Base-by-base conservation (phyloP, 805 yeast species). In the Yarrowia divulgata region DNA sequence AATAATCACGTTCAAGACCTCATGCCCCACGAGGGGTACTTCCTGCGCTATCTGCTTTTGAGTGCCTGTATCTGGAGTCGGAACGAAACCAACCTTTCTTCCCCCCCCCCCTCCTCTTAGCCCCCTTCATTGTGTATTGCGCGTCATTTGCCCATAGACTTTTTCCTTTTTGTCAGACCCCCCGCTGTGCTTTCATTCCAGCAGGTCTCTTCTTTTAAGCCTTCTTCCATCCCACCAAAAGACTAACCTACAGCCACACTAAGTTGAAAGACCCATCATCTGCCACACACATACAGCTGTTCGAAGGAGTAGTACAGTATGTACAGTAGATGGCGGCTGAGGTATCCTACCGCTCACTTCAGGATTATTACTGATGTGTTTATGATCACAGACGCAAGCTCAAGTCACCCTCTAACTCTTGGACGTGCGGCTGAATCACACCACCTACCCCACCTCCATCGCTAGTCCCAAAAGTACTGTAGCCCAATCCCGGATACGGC, bases 171-270 rank as follows among this genome's bases (percentile, higher is more conserved):
- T 9, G 19, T 14, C 14, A 34, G 29, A 23, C 29, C 29, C 29
- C 29, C 52, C 52, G 39, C 55, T 29, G 18, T 49, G 54, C 54
- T 5, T 34, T 35, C 57, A 52, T 52, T 52, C 43, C 43, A 18
- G 12, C 12, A 2, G 14, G 16, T 35, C 29, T 14, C 14, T 16
- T 16, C 16, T 8, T 32, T 8, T 39, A 12, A 39, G 42, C 42
- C 42, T 39, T 23, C 29, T 23, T 23, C 29, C 43, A 7, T 40
- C 43, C 43, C 43, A 40, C 43, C 43, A 40, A 8, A 40, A 40
- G 43, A 13, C 43, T 40, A 40, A 40, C 43, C 43, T 40, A 14
- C 29, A 23, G 29, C 29, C 29, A 23, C 29, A 2, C 29, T 2
- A 23, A 23, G 29, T 23, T 23, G 42, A 14, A 4, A 14, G 43